Evolutionary conservation across 2,329 filamentous ascomycete genomes (phyloP), one percentile per base, ranked within the genome.

Genomic region (Penicillium italicum): DNA sequence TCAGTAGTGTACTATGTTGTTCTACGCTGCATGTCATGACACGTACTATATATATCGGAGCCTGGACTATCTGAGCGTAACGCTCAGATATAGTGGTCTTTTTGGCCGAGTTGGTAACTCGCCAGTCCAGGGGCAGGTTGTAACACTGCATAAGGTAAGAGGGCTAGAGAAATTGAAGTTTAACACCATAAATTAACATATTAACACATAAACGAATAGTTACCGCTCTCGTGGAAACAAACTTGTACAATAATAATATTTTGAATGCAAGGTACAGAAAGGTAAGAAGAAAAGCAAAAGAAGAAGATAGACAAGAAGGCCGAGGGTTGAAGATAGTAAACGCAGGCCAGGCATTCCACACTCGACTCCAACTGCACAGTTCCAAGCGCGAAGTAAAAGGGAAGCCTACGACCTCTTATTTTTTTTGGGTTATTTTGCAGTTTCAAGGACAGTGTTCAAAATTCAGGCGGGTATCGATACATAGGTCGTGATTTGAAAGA

Each of bases 401-500:
- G 4, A 44, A 26, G 30, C 48, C 38, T 12, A 31, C 6, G 8
- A 30, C 31, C 45, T 30, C 37, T 42, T 40, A 8, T 37, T 37
- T 45, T 34, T 44, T 37, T 16, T 33, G 20, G n/a, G 6, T 44
- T 14, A 28, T 34, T 41, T 54, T 54, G 51, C 51, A 51, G 8
- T 30, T 47, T 50, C 31, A 8, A 47, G 47, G 46, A 55, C 52
- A 45, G 26, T 20, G 18, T 55, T 41, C 47, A 37, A 20, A 22
- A 14, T 53, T 55, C 40, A 45, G 51, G 53, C 47, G 63, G 63
- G 63, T 64, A 65, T 65, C 60, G 57, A 60, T 65, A 63, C 59
- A 64, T 60, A 60, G 56, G 56, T 65, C 63, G 48, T 65, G 52
- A 61, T 61, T 52, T 12, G 48, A 43, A 26, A 49, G 41, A 50